Base-by-base conservation (phyloP, 2,329 filamentous ascomycete genomes). In the Epichloe sibirici region DNA sequence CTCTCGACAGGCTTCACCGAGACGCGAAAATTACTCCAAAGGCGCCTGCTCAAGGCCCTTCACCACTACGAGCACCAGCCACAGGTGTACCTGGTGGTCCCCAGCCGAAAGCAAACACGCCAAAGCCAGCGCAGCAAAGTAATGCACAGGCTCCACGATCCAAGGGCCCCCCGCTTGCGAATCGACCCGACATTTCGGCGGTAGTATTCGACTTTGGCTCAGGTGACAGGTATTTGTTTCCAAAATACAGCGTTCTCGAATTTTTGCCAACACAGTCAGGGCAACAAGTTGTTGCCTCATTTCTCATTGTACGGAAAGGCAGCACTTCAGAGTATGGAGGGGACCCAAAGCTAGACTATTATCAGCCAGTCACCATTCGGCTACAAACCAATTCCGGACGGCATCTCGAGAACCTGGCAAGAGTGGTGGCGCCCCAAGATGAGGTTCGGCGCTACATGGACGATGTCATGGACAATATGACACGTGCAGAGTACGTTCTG, bases 201-300 rank as follows among this genome's bases (percentile, higher is more conserved):
- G 72, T 86, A 13, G 78, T 85, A 1, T 78, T 89, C 55, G 83
- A 88, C 58, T 88, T 88, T 64, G 82, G 82, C 37, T 81, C 73
- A 3, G 86, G 85, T 45, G 87, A 91, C 64, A 79, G 86, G 28
- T 90, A 87, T 63, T 70, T 88, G 47, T 90, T 93, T 57, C 88
- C 88, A 2, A 86, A 83, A 58, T 85, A 86, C 63, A 86, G 83
- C 65, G 84, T 91, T 37, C 66, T 91, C 48, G 86, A 93, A 63
- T 83, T 81, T 61, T 70, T 83, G 2, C 65, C 68, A 7, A 62
- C 66, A 2, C 62, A 71, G 9, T 66, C 72, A 4, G 78, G 78
- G 2, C 78, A 80, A 49, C 76, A 82, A 53, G 77, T 87, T 2
- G 76, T 89, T 44, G 83, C 83, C 3, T 90, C 86, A 1, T 93